Conservation (phyloP, 2,329 filamentous ascomycete genomes). For the Paecilomyces fulvus region DNA sequence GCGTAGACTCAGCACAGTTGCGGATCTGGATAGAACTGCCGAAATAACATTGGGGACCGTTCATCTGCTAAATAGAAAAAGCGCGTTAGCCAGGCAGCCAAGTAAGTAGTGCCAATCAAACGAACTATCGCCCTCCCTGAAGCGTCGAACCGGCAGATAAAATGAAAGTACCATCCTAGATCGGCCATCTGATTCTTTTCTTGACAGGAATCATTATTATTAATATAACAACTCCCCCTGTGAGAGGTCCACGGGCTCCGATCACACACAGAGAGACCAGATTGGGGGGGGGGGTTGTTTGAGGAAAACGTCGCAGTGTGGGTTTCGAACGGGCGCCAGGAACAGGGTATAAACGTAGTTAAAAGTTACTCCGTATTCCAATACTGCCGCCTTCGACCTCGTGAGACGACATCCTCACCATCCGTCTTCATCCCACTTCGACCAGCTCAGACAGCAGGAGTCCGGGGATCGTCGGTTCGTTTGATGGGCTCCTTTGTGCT, state of each 20-base stretch:
- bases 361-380: neutral
- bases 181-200: neutral
- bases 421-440: neutral
- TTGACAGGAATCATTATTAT: neutral
- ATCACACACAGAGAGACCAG: neutral
- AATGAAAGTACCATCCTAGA: neutral
- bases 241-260: neutral
- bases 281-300: neutral
- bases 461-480: neutral
- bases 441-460: neutral
- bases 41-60: neutral
- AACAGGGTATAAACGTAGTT: neutral
- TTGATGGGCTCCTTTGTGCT: neutral
- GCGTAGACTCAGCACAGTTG: neutral
- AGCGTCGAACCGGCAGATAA: neutral
- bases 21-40: neutral
- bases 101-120: neutral
- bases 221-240: neutral
- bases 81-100: neutral
- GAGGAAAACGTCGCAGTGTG: neutral
- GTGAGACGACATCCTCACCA: neutral
- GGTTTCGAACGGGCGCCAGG: neutral
- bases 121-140: neutral
- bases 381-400: neutral
- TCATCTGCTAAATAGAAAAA: neutral